These are phyloP conservation scores for Wickerhamiella musiphila DNA, from an alignment of 805 yeast species.

Conservation along the genomic window DNA sequence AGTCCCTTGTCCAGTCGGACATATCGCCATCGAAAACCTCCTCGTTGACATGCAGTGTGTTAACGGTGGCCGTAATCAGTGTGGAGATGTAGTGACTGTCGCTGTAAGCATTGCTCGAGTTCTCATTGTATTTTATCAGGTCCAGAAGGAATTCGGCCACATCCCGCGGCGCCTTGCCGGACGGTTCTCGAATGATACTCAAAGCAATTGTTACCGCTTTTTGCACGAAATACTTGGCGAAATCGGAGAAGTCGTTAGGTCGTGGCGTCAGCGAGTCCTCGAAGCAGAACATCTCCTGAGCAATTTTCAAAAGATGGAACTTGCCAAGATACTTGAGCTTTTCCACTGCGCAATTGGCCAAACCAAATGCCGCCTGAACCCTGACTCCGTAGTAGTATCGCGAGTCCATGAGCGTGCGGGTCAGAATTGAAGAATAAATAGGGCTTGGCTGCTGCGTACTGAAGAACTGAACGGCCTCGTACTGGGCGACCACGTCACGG, in stretches of 20 bases:
- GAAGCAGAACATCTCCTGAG: conserved; percentile 56
- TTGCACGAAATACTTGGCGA: conserved; percentile 50
- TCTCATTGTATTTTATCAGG: conserved; percentile 68
- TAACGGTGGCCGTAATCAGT: conserved; percentile 38
- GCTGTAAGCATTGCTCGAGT: conserved; percentile 55
- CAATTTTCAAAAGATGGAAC: conserved; percentile 52
- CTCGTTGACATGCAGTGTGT: conserved; percentile 17
- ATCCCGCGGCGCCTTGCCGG: conserved; percentile 42
- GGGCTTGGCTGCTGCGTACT: conserved; percentile 46
- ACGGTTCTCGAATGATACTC: conserved; percentile 40
- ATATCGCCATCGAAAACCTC: conserved; percentile 6
- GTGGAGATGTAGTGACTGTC: conserved; percentile 52
- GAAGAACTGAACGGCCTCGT: conserved; percentile 64
- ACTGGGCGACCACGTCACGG: conserved; percentile 89
- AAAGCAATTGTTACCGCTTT: conserved; percentile 50
- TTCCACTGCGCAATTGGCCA: conserved; percentile 48
- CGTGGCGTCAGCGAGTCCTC: conserved; percentile 42
- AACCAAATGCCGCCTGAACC: conserved; percentile 66
- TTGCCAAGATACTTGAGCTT: conserved; percentile 55
- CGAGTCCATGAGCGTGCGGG: conserved; percentile 66
- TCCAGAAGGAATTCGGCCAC: conserved; percentile 50
- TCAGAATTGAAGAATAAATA: conserved; percentile 56
- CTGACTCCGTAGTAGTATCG: conserved; percentile 83
- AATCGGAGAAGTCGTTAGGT: conserved; percentile 65
- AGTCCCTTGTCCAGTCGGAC: conserved; percentile 15